Conservation (phyloP, 306 rosid genomes). For the Malus asiatica region DNA sequence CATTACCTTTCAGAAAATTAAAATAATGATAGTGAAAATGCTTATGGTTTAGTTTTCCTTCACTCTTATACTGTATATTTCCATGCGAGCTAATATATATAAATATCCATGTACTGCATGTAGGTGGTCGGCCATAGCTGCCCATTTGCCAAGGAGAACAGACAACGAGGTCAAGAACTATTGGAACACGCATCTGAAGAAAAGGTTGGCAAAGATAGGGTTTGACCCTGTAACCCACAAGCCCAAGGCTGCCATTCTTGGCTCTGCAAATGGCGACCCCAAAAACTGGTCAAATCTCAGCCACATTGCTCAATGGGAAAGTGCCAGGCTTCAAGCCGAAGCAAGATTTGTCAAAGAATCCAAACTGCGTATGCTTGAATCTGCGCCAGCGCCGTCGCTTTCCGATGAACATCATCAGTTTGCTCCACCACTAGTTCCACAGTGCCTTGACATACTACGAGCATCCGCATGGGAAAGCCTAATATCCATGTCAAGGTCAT, state of each 20-base stretch:
- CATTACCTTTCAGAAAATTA: too few species aligned
- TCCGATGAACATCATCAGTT: background rate
- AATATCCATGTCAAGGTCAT: background rate
- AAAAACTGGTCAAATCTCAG: conserved; percentile 7
- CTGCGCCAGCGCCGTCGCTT: background rate
- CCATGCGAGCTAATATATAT: background rate
- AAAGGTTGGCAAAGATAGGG: conserved; percentile 9
- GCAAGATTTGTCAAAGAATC: conserved; percentile 10
- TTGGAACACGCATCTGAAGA: conserved; percentile 19
- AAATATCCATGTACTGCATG: background rate
- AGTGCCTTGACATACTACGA: background rate
- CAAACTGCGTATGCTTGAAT: background rate
- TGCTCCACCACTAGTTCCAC: background rate
- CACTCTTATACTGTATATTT: background rate
- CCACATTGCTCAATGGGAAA: conserved; percentile 25
- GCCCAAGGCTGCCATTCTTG: background rate
- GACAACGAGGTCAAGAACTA: conserved; percentile 21
- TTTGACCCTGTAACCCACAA: conserved; percentile 22
- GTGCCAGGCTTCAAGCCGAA: conserved; percentile 19
- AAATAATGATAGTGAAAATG: too few species aligned
- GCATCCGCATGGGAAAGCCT: background rate
- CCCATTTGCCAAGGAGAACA: conserved; percentile 13
- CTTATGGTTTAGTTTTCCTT: too few species aligned
- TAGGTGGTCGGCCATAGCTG: conserved; percentile 21
- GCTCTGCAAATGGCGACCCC: background rate